A percentile compares a stretch with the other conserved stretches of the same genome.
phyloP scores from a whole-genome alignment of 2,329 filamentous ascomycete species.

The Phialocephala subalpina region DNA sequence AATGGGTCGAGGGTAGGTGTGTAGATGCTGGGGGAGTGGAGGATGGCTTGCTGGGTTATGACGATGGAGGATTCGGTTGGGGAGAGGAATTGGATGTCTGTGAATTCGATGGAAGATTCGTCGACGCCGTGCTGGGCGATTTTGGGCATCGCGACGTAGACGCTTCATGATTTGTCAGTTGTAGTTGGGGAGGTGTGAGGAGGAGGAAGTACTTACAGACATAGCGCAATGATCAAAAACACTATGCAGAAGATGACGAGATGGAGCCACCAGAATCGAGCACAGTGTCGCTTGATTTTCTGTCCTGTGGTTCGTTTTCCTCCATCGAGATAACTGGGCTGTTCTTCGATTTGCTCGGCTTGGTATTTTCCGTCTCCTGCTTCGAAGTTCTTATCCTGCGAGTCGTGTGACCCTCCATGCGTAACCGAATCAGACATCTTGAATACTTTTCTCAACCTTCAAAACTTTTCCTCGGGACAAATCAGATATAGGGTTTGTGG shows the following conservation, averaged over 20 bases:
- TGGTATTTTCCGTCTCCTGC: conserved; percentile 12
- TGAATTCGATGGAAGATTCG: conserved; percentile 57
- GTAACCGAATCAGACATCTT: conserved; percentile 4
- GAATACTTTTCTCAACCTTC: neutral
- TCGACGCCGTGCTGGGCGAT: conserved; percentile 64
- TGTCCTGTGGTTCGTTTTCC: conserved; percentile 23
- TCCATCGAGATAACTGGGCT: neutral
- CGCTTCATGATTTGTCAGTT: conserved; percentile 44
- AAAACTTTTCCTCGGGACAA: neutral
- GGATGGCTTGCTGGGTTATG: conserved; percentile 55
- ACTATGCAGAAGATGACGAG: conserved; percentile 57
- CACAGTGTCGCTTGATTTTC: conserved; percentile 42
- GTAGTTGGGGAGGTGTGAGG: neutral
- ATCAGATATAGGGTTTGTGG: conserved; percentile 17
- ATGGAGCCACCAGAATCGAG: conserved; percentile 61
- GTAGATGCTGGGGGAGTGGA: conserved; percentile 56
- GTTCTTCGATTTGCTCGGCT: conserved; percentile 6
- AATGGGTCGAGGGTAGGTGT: conserved; percentile 63
- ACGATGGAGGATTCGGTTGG: conserved; percentile 57
- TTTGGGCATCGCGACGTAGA: conserved; percentile 66
- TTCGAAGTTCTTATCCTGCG: conserved; percentile 31
- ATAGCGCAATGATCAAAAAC: conserved; percentile 61
- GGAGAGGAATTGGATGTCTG: conserved; percentile 56
- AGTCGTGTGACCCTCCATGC: conserved; percentile 10
- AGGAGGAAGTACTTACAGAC: conserved; percentile 55